These are phyloP conservation scores for Kwoniella botswanensis DNA, from an alignment of 768 basidiomycete genomes.

Conservation along the genomic window DNA sequence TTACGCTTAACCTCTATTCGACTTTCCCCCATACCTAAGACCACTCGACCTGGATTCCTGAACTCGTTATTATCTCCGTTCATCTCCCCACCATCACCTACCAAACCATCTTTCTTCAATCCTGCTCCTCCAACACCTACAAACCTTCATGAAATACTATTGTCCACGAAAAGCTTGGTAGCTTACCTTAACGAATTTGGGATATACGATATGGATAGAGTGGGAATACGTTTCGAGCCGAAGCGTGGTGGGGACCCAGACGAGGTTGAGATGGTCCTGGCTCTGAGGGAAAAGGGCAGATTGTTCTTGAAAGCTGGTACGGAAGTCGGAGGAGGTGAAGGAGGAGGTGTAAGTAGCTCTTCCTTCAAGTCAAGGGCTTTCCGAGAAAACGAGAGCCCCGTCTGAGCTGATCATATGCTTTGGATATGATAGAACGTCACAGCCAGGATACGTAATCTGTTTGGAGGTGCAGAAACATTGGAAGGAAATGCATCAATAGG, in stretches of 20 bases:
- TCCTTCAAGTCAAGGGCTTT: background rate
- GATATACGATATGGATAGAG: slow-evolving; percentile 72
- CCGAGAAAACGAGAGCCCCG: background rate
- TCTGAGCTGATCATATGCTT: background rate
- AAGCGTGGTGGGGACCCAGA: slow-evolving; percentile 51
- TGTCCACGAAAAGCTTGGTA: slow-evolving; percentile 71
- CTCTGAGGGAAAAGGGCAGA: slow-evolving; percentile 72
- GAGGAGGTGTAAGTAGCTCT: slow-evolving; percentile 73
- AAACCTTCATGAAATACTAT: slow-evolving; percentile 70
- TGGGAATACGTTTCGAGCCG: slow-evolving; percentile 76
- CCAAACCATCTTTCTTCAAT: slow-evolving; percentile 44
- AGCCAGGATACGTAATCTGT: slow-evolving; percentile 80
- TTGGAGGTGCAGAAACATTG: slow-evolving; percentile 88
- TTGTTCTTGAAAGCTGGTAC: slow-evolving; percentile 81
- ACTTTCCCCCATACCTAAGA: slow-evolving; percentile 71
- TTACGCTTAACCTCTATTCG: slow-evolving; percentile 76
- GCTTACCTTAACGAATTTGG: slow-evolving; percentile 73
- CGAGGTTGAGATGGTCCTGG: slow-evolving; percentile 53
- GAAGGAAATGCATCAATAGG: slow-evolving; percentile 82
- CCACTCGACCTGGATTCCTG: slow-evolving; percentile 81
- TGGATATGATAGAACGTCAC: slow-evolving; percentile 69
- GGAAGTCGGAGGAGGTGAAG: slow-evolving; percentile 91
- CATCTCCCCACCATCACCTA: slow-evolving; percentile 55
- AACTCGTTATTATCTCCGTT: slow-evolving; percentile 75
- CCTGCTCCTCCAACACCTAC: slow-evolving; percentile 53